A percentile compares a stretch with the other conserved stretches of the same genome.
phyloP scores from a whole-genome alignment of 306 rosid species.

The Prunus mume region DNA sequence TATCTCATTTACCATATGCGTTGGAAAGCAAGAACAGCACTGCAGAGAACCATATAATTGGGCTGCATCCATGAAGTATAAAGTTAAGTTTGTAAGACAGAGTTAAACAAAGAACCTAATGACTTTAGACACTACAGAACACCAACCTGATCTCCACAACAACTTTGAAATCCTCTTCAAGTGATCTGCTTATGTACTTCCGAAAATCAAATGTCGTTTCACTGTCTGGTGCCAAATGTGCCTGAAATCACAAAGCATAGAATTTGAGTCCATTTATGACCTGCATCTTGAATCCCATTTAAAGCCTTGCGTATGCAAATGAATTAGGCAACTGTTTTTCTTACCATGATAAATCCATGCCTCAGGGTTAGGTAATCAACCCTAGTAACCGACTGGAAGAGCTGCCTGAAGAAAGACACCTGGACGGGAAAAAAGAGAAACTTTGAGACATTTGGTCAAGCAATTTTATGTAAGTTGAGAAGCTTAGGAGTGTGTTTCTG shows the following conservation, averaged over 20 bases:
- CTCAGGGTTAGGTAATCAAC: conserved; percentile 72
- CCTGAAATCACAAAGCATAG: conserved; percentile 42
- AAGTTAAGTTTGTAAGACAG: neutral
- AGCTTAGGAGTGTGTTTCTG: neutral
- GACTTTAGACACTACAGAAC: neutral
- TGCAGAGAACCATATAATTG: conserved; percentile 69
- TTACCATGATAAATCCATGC: conserved; percentile 81
- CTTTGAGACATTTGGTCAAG: neutral
- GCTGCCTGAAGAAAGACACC: conserved; percentile 90
- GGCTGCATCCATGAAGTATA: conserved; percentile 52
- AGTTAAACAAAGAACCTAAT: conserved; percentile 16
- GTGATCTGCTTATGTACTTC: conserved; percentile 68
- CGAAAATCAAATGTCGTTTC: conserved; percentile 65
- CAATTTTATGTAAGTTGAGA: neutral
- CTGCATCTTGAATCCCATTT: neutral
- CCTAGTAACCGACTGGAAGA: conserved; percentile 57
- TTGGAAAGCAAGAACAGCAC: conserved; percentile 62
- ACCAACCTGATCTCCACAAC: conserved; percentile 79
- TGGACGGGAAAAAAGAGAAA: conserved; percentile 14
- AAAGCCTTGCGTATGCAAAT: neutral
- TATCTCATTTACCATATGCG: conserved; percentile 51
- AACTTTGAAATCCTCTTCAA: conserved; percentile 80
- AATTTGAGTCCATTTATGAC: neutral
- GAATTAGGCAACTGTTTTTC: conserved; percentile 10
- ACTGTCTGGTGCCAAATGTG: conserved; percentile 72